Base-by-base conservation (phyloP, 179 eudicot genomes). In the Silene noctiflora region DNA sequence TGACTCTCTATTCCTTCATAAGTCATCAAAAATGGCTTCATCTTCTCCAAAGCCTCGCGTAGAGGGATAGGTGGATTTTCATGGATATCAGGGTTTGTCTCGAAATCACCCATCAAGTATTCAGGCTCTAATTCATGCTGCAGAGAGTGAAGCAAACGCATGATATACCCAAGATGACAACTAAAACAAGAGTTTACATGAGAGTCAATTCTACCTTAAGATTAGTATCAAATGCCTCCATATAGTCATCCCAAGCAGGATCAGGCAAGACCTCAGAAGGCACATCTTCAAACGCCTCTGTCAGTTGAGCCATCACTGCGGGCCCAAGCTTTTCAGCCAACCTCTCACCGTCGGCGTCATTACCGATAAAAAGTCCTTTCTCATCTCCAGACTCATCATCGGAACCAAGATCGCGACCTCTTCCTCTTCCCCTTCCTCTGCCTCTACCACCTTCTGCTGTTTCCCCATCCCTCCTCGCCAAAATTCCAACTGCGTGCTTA, bases 81-180 rank as follows among this genome's bases (percentile, higher is more conserved):
- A 68, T 91, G 88, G 73, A 95, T 87, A 81, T 93, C 96, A 0
- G 99, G 96, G 72, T 89, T 93, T 16, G 83, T 84, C 71, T 84
- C 97, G 67, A 93, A 95, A 44, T 91, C 96, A 72, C 84, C 98
- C 85, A 95, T 77, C 83, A 88, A 69, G 83, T 86, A 95, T 81
- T 95, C 98, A 58, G 97, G 95, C 80, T 95, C 98, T 76, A 94
- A 88, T 83, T 95, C 99, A 67, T 87, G 81, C 99, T 95, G 86
- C 84, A 86, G 55, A 24, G 2, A 71, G 35, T 29, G 65, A 79
- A 72, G 72, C 72, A 75, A 82, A 20, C 8, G 48, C 20, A 51
- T 33, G 60, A 66, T 16, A 39, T 12, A 39, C 2, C n/a, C 33
- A 33, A n/a, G n/a, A 19, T 1, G 59, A 67, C 58, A 70, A 13